Percentiles rank a stretch among this genome's conserved stretches.
phyloP scores from a whole-genome alignment of 2,329 filamentous ascomycete genomes.

The Exophiala bonariae region DNA sequence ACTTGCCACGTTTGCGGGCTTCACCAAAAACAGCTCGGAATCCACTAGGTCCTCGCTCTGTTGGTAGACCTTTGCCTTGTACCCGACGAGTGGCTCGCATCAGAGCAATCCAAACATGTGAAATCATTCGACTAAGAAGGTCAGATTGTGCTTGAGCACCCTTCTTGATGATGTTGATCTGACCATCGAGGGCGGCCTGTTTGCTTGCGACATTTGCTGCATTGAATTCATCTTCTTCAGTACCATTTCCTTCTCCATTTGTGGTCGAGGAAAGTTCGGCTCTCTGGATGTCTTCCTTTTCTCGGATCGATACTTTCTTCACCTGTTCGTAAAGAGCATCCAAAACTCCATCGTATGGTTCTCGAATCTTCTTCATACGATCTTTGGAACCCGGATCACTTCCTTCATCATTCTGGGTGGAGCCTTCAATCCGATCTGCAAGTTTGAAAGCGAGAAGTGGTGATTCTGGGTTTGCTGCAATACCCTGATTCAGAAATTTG shows the following conservation, averaged over 20 bases:
- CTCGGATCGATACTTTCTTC: conserved; percentile 66
- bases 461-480: conserved; percentile 89
- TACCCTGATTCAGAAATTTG: conserved; percentile 77
- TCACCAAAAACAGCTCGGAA: conserved; percentile 87
- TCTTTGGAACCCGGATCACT: conserved; percentile 63
- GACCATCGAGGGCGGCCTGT: conserved; percentile 53
- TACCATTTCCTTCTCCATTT: conserved; percentile 33
- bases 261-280: conserved; percentile 52
- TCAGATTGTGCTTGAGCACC: conserved; percentile 72
- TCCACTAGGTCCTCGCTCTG: conserved; percentile 61
- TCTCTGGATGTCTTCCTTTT: conserved; percentile 60
- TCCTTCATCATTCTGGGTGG: conserved; percentile 73
- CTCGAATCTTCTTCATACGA: conserved; percentile 71
- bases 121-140: conserved; percentile 79
- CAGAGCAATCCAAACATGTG: conserved; percentile 90
- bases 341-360: conserved; percentile 79
- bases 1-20: conserved; percentile 79
- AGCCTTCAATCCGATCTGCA: conserved; percentile 81
- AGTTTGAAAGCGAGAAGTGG: conserved; percentile 86
- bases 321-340: conserved; percentile 86
- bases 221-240: conserved; percentile 55
- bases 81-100: conserved; percentile 93
- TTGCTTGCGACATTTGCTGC: conserved; percentile 48
- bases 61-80: conserved; percentile 77
- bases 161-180: conserved; percentile 61